Evolutionary conservation across 73 alveolate genomes (phyloP), one percentile per base, ranked within the genome.

Genomic region (Symbiodinium natans): DNA sequence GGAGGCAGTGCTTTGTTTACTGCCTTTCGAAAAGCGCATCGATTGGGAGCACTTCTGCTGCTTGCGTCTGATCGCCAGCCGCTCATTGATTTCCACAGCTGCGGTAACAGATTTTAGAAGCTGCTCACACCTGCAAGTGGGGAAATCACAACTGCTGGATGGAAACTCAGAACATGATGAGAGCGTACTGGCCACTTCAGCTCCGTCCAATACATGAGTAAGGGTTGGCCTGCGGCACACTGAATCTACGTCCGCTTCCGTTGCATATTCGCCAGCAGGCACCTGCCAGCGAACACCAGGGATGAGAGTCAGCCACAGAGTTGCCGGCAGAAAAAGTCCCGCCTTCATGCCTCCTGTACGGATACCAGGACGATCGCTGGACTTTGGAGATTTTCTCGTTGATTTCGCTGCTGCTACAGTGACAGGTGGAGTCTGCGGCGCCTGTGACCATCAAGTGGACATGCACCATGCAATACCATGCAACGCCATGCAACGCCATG

Each of bases 141-240:
- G 17, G n/a, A 71, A 3, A 27, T 25, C n/a, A 71, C 29, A 15
- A 71, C 83, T 25, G 41, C 10, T 25, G 9, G 2, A 15, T 25
- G 2, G n/a, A 71, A 15, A 71, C 83, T 25, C 29, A 33, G 17
- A 25, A 63, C 40, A 63, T 27, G 80, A 6, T 6, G 59, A 13
- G 13, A 46, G 6, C 13, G 21, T 46, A 13, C 59, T 46, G 6
- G 59, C 59, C 59, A 46, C n/a, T n/a, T n/a, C n/a, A n/a, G n/a
- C n/a, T 52, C 71, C 71, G 71, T 52, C 29, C 15, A 52, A 23
- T 52, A 52, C 71, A 29, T 52, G 71, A 29, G 27, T 9, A 36
- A 63, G 19, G 80, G 19, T 36, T 63, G 54, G 52, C 97, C 97
- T 90, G 97, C 89, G 97, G 88, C 97, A 90, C 34, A 90, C 97